Conservation (phyloP, 108 stramenopile species). For the Discostella stelligeroides region DNA sequence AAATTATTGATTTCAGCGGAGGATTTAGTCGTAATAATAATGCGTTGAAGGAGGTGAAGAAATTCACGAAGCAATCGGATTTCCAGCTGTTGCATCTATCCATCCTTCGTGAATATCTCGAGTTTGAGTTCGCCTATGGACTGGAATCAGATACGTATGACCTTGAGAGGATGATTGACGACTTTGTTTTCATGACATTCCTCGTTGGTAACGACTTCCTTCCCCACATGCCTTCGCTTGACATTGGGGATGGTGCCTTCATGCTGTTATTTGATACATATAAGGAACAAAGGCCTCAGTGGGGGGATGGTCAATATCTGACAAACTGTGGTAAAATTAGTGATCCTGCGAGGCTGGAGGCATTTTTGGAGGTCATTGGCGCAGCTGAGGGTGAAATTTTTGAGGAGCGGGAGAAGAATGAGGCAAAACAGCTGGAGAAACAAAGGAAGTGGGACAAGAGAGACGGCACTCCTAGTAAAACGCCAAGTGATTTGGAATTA, state of each 20-base stretch:
- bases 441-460: constrained; percentile 84
- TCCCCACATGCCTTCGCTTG: constrained; percentile 95
- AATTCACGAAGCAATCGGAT: constrained; percentile 93
- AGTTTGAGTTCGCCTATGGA: constrained; percentile 83
- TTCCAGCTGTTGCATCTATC: constrained; percentile 98
- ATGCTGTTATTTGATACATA: constrained; percentile 94
- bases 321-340: constrained; percentile 85
- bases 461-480: constrained; percentile 61
- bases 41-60: constrained; percentile 87
- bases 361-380: constrained; percentile 85
- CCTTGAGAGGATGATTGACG: constrained; percentile 96
- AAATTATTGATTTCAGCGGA: constrained; percentile 92
- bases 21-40: constrained; percentile 63
- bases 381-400: constrained; percentile 87
- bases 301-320: constrained; percentile 91
- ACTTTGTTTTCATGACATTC: constrained; percentile 99
- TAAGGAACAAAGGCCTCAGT: constrained; percentile 78
- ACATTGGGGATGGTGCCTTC: constrained; percentile 96
- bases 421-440: constrained; percentile 78
- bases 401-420: constrained; percentile 74
- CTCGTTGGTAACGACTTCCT: constrained; percentile 98
- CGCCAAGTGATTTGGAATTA: constrained; percentile 84
- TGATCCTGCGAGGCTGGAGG: constrained; percentile 75
- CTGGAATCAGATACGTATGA: constrained; percentile 54
- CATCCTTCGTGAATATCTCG: constrained; percentile 94